phyloP scores from a whole-genome alignment of 2,329 filamentous ascomycete genomes.

The Hymenoscyphus albidus region DNA sequence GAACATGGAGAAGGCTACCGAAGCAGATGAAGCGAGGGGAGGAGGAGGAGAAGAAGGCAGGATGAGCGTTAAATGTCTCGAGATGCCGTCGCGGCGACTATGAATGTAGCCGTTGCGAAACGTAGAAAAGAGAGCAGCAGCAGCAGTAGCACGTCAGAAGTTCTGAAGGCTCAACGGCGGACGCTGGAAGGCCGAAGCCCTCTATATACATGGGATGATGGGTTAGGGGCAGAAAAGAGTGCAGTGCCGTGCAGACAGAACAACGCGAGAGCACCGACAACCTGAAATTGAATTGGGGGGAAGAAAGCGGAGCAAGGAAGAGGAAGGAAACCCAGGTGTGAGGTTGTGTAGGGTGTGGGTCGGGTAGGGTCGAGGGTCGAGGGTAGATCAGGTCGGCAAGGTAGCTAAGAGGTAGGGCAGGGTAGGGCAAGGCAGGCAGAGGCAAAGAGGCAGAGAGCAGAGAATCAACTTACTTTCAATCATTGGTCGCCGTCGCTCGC shows the following conservation, averaged over 20 bases:
- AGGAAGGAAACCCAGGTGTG: neutral
- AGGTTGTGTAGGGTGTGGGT: no score
- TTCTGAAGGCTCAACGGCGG: neutral
- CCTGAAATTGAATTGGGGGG: no score
- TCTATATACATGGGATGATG: constrained; percentile 10
- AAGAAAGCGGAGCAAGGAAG: constrained; percentile 3
- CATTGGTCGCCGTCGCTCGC: constrained; percentile 27
- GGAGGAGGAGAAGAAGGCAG: neutral
- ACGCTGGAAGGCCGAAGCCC: constrained; percentile 5
- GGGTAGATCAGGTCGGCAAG: no score
- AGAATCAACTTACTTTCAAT: constrained; percentile 30
- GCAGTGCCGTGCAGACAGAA: neutral
- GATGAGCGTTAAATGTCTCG: neutral
- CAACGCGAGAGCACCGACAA: no score
- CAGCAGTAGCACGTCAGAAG: neutral
- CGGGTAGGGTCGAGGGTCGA: no score
- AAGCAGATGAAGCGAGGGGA: constrained; percentile 6
- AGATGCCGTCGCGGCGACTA: neutral
- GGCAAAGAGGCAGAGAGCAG: neutral
- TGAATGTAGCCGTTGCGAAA: neutral
- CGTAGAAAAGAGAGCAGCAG: neutral
- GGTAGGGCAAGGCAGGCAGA: constrained; percentile 3
- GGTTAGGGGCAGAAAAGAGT: neutral
- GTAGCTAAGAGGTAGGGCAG: no score
- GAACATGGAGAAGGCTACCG: constrained; percentile 8